Base-by-base conservation (phyloP, 2,329 filamentous ascomycete species). In the Fusarium phyllophilum region DNA sequence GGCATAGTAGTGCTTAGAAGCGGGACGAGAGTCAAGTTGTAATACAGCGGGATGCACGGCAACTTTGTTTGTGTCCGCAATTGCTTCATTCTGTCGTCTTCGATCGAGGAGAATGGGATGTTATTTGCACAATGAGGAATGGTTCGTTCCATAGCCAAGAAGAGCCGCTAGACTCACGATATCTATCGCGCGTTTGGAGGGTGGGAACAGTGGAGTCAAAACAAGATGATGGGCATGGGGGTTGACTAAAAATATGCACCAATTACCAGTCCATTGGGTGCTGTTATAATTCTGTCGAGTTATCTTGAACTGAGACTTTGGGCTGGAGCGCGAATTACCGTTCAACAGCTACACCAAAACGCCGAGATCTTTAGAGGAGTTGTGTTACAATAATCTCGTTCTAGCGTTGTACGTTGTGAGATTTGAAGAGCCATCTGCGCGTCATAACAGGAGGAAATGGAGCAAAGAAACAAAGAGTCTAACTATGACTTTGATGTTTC, bases 121-220 rank as follows among this genome's bases (percentile, higher is more conserved):
- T 55, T 39, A 45, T 57, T 55, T 36, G 54, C 38, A 36, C 45
- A 58, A 51, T 51, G 52, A 59, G 66, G 56, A 60, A 74, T 73
- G 70, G 71, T 68, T 62, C 55, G 71, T 68, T 60, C 55, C 70
- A 73, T 71, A 33, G 52, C 52, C 52, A 44, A 48, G 44, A 46
- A 26, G 42, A 72, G 51, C 52, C 66, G 62, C 71, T 74, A 68
- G 67, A 51, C 42, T 74, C 62, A 48, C 31, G 44, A 72, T 64
- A 72, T 72, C 63, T 59, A 72, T 74, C 68, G 71, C 62, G 71
- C 70, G 66, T 60, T 57, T 73, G 29, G 45, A 57, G 55, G 62
- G 71, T 73, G 71, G 71, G n/a, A 57, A 73, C 49, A 14, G 71
- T 73, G 71, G 71, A 73, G 66, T 61, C 54, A 60, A 67, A 62